Evolutionary conservation across 2,329 filamentous ascomycete genomes (phyloP), one percentile per base, ranked within the genome.

Genomic region (Ophiocordyceps camponoti-floridani): DNA sequence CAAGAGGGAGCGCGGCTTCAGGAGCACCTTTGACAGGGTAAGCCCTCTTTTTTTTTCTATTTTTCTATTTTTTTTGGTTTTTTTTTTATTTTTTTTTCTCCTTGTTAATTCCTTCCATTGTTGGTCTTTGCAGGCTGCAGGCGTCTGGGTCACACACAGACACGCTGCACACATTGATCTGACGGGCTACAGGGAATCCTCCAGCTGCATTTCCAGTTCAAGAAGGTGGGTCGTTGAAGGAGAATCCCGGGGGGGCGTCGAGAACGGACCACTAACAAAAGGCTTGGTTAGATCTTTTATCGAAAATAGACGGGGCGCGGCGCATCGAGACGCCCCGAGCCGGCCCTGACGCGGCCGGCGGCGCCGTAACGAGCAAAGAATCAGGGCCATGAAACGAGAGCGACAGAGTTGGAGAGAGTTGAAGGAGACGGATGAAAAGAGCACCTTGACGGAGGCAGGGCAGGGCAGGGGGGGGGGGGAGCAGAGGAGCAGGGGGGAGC

Each of bases 151-250:
- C 11, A 23, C 28, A 43, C 42, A 26, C 13, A 11, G 12, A 13
- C 28, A 30, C 28, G 12, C 28, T 12, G 12, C 13, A 19, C n/a
- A 19, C 18, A 14, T 28, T 27, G 12, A n/a, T 13, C 43, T 45
- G 40, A 45, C 43, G 31, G 18, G 26, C 41, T 28, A 8, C 40
- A 52, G 50, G 50, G 50, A 7, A 94, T 96, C 54, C 68, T 98
- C 47, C 88, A 95, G 65, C 74, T 98, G 47, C 89, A 96, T 61
- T 98, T 98, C 61, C 88, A 95, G 62, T 95, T 96, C 71, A 98
- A 96, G 64, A 94, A 94, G 77, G 87, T 93, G 35, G 9, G 40
- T 8, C 18, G 12, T 30, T 8, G 10, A 26, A 40, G 8, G 8
- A 40, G 38, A 40, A 40, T 26, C 19, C 16, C 16, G n/a, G 40